A percentile compares a stretch with the other conserved stretches of the same genome.
Evolutionary conservation across 2,329 filamentous ascomycete species (phyloP).

Genomic region (Claviceps lovelessii): DNA sequence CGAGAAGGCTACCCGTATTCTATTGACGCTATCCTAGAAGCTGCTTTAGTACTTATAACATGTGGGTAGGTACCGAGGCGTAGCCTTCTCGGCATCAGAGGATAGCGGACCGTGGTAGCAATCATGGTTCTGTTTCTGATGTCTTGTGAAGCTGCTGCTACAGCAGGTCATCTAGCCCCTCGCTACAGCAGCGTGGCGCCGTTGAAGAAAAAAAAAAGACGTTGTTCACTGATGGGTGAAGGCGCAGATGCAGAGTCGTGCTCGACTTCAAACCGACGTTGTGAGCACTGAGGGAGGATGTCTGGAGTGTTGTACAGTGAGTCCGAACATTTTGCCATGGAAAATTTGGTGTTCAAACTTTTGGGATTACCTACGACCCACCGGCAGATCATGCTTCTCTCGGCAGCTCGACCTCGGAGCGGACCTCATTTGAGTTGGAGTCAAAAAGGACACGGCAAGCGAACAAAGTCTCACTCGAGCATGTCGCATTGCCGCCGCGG

Average conservation of each 20-base stretch:
- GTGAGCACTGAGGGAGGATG: neutral
- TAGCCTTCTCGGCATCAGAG: too few species aligned
- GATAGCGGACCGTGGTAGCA: neutral
- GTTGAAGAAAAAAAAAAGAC: neutral
- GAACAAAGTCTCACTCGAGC: neutral
- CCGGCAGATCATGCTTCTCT: neutral
- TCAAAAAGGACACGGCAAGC: neutral
- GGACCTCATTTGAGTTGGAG: neutral
- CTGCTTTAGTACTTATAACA: too few species aligned
- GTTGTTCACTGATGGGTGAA: neutral
- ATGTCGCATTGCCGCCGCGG: neutral
- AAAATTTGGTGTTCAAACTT: too few species aligned
- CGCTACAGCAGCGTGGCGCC: too few species aligned
- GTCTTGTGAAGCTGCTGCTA: too few species aligned
- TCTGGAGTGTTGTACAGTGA: neutral
- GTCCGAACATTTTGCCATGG: too few species aligned
- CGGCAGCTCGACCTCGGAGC: neutral
- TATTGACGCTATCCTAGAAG: too few species aligned
- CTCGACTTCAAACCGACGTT: neutral
- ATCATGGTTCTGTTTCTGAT: neutral
- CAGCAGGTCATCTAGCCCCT: too few species aligned
- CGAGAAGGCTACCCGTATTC: too few species aligned
- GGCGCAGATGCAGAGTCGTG: neutral
- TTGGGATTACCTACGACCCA: too few species aligned
- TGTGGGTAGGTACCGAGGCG: too few species aligned